These are phyloP conservation scores for Fusarium sp. DNA, from an alignment of 2,329 filamentous ascomycete species.

Conservation along the genomic window DNA sequence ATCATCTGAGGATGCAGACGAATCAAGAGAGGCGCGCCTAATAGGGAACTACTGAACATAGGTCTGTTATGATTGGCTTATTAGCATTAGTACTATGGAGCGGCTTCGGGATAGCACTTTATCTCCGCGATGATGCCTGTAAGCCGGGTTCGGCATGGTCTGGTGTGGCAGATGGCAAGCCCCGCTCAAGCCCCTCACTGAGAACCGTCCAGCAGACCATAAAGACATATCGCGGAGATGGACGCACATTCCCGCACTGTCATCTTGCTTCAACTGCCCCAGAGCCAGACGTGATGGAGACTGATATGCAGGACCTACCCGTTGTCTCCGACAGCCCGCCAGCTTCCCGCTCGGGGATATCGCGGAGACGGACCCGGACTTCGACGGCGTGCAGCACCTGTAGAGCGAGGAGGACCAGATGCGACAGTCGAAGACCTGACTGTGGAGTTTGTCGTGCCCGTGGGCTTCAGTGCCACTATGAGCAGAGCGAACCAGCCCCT, in stretches of 20 bases:
- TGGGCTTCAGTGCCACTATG: neutral
- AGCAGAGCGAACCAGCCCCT: neutral
- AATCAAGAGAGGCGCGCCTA: neutral
- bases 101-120: neutral
- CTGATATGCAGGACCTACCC: neutral
- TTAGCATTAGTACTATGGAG: neutral
- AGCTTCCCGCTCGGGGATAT: neutral
- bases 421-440: neutral
- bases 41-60: neutral
- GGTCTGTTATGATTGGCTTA: neutral
- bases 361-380: neutral
- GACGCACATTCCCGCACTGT: neutral
- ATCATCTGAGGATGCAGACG: neutral
- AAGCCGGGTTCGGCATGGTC: neutral
- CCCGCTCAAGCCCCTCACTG: neutral
- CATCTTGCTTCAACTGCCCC: neutral
- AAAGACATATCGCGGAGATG: neutral
- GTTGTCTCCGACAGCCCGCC: neutral
- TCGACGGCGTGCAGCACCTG: neutral
- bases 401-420: neutral
- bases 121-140: neutral
- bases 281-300: neutral
- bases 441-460: neutral
- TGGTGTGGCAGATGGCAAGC: neutral
- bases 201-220: neutral